Percentiles rank a stretch among this genome's conserved stretches.
phyloP scores from a whole-genome alignment of 1,284 basidiomycete species.

The Ceratobasidium sp. region DNA sequence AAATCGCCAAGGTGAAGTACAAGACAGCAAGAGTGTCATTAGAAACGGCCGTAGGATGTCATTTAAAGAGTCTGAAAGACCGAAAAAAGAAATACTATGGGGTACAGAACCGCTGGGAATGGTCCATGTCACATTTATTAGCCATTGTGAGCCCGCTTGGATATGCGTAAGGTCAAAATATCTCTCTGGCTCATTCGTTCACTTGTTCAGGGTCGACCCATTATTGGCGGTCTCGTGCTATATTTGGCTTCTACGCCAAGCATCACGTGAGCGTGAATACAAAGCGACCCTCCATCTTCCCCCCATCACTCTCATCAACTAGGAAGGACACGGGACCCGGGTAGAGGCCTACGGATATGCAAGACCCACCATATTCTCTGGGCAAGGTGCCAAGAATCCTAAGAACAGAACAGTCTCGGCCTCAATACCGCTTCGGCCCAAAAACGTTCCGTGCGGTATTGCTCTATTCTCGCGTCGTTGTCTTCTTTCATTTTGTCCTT shows the following conservation, averaged over 20 bases:
- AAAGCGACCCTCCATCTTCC: neutral
- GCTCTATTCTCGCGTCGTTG: neutral
- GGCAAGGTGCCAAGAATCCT: neutral
- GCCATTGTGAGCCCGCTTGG: too few relatives aligned
- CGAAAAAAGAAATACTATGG: too few relatives aligned
- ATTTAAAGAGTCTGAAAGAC: too few relatives aligned
- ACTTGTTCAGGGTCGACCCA: neutral
- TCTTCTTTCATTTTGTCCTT: conserved; percentile 12
- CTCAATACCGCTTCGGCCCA: neutral
- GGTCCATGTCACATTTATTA: too few relatives aligned
- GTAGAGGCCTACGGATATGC: conserved; percentile 9
- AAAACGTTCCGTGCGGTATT: neutral
- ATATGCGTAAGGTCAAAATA: too few relatives aligned
- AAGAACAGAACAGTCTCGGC: conserved; percentile 17
- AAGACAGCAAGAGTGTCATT: too few relatives aligned
- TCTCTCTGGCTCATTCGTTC: too few relatives aligned
- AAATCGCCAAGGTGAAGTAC: too few relatives aligned
- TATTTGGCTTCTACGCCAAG: neutral
- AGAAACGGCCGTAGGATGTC: too few relatives aligned
- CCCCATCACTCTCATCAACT: neutral
- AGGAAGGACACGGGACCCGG: neutral
- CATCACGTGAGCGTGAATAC: neutral
- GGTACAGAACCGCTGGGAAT: too few relatives aligned
- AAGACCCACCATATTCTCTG: conserved; percentile 24
- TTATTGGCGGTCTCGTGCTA: neutral